A percentile compares a stretch with the other conserved stretches of the same genome.
Conservation (phyloP, 169 alveolate species). For the Eimeria sp. region DNA sequence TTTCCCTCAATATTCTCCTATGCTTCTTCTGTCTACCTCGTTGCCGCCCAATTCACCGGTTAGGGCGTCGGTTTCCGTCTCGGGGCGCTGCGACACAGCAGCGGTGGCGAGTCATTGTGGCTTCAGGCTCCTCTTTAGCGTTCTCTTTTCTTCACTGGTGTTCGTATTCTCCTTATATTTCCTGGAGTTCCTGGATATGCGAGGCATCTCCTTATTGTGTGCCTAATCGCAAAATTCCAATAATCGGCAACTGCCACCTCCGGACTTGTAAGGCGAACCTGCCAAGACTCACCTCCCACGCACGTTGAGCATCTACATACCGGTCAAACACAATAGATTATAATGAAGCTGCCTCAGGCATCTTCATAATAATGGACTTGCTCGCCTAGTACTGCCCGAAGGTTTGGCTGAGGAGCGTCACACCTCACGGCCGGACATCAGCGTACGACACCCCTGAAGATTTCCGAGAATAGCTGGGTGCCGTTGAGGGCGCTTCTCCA, state of each 20-base stretch:
- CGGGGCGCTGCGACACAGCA: constrained; percentile 56
- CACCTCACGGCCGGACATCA: constrained; percentile 5
- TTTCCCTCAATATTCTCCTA: constrained; percentile 34
- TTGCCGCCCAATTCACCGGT: constrained; percentile 16
- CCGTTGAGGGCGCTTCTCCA: not conserved
- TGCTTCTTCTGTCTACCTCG: not conserved
- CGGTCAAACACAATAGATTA: not conserved
- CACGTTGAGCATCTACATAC: not conserved
- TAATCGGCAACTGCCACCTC: not conserved
- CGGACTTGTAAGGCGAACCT: not conserved
- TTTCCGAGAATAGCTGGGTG: not conserved
- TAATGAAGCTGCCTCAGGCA: not conserved
- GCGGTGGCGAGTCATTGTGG: constrained; percentile 34
- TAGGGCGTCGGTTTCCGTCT: not conserved
- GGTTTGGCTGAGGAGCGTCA: constrained; percentile 71
- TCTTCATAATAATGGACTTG: constrained; percentile 5
- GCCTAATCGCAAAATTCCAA: not conserved
- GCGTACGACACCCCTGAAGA: not conserved
- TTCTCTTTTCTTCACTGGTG: not conserved
- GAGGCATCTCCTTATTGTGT: not conserved
- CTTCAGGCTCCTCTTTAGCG: constrained; percentile 13
- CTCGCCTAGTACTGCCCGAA: constrained; percentile 31
- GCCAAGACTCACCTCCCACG: not conserved
- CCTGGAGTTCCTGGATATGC: constrained; percentile 35
- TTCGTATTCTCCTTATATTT: not conserved